Conservation (phyloP, 1,284 basidiomycete species). For the Acaromyces ingoldii region DNA sequence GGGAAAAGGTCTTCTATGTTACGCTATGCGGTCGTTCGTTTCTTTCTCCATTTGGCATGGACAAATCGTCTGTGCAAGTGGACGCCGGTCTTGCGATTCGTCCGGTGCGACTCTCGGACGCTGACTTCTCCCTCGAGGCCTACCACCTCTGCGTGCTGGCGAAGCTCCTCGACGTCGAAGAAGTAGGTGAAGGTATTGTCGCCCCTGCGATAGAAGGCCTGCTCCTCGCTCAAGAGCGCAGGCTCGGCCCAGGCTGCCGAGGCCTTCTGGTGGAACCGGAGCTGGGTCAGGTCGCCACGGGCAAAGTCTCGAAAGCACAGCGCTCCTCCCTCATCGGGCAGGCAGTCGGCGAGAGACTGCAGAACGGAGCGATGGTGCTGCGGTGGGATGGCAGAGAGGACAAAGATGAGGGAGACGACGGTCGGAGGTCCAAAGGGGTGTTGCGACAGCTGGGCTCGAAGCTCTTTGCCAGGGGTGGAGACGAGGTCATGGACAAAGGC, state of each 20-base stretch:
- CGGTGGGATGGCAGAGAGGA: conserved; percentile 41
- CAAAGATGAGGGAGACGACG: conserved; percentile 12
- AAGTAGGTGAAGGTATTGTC: conserved; percentile 53
- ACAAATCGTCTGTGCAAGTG: conserved; percentile 19
- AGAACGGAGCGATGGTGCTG: conserved; percentile 29
- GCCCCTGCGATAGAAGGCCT: conserved; percentile 48
- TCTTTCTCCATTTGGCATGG: conserved; percentile 15
- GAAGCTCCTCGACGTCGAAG: conserved; percentile 41
- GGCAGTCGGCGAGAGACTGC: conserved; percentile 11
- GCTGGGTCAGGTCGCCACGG: conserved; percentile 48
- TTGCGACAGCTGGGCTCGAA: too few species aligned
- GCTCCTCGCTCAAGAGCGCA: conserved; percentile 30
- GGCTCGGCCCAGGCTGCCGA: conserved; percentile 47
- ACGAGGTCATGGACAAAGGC: conserved; percentile 51
- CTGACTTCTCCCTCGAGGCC: conserved; percentile 31
- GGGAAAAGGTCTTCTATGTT: too few species aligned
- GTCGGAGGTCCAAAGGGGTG: conserved; percentile 13
- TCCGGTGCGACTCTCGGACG: conserved; percentile 24
- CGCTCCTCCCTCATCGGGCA: conserved; percentile 5
- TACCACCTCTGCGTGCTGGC: conserved; percentile 12
- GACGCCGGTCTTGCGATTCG: conserved; percentile 33
- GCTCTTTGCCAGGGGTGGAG: conserved; percentile 7
- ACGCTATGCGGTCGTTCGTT: too few species aligned
- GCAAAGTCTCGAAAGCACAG: conserved; percentile 52
- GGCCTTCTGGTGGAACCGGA: conserved; percentile 49